Evolutionary conservation across 768 basidiomycete species (phyloP), one percentile per base, ranked within the genome.

Genomic region (Tremella fuciformis): DNA sequence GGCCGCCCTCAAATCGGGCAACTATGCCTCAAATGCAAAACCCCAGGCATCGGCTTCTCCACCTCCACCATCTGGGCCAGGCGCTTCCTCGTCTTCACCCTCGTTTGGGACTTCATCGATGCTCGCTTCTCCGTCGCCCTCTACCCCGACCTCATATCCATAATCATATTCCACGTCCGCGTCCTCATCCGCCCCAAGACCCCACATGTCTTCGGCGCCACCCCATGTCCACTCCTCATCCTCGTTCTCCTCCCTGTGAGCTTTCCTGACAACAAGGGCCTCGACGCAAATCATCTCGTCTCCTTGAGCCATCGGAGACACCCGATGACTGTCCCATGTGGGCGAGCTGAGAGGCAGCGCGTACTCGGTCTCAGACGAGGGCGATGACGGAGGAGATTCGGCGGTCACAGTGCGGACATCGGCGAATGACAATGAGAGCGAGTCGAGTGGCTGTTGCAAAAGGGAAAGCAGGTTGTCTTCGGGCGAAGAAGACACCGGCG

Each of bases 281-380:
- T 76, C 75, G 2, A 76, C 75, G 57, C 75, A 76, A 22, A 76
- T 71, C 50, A 64, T 52, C 39, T 71, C 67, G 9, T 64, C 50
- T 37, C 19, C 34, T 19, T 13, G 53, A 24, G 51, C 26, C 29
- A 8, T 48, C n/a, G 18, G 22, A 19, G 29, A 40, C 9, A 22
- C 25, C 29, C n/a, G 41, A 22, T 47, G 18, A 26, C 22, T 48
- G 29, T 34, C 29, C 29, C 29, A 34, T 16, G 41, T 25, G 11
- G 19, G 57, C 42, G 42, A 46, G 22, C 16, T 24, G 26, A 55
- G 53, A 4, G 53, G 22, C 8, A 25, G 21, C 8, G 56, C 57
- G 52, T 50, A 41, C 52, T 55, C 62, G 37, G 58, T 56, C 0
- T 22, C 24, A 38, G 52, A 49, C 26, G 8, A 21, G 18, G 34